These are phyloP conservation scores for Fomitopsis schrenkii DNA, from an alignment of 1,284 basidiomycete genomes.

Conservation along the genomic window DNA sequence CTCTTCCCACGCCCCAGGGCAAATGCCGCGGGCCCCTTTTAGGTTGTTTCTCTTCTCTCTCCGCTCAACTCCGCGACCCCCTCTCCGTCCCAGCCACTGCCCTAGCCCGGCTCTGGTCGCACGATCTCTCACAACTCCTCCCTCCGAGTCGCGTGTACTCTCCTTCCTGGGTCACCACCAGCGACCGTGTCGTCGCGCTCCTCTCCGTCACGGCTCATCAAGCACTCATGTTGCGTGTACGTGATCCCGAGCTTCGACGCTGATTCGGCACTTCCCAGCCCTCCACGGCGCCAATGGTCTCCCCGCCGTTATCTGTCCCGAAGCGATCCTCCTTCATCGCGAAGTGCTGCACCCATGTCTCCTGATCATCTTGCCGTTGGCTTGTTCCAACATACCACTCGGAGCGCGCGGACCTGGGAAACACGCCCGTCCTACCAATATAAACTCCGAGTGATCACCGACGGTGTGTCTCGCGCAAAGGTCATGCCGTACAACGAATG, in stretches of 20 bases:
- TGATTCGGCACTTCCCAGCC: background rate
- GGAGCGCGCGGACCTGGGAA: background rate
- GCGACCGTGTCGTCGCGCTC: background rate
- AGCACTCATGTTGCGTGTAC: background rate
- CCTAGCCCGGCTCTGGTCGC: too few relatives aligned
- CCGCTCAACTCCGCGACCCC: constrained; percentile 5
- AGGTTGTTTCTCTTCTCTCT: background rate
- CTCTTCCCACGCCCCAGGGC: background rate
- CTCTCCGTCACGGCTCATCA: background rate
- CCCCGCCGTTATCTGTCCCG: background rate
- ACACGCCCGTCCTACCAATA: background rate
- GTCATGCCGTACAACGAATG: background rate
- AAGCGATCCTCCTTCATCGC: background rate
- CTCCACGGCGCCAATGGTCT: background rate
- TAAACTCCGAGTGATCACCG: background rate
- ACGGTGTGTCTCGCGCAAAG: background rate
- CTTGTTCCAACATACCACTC: background rate
- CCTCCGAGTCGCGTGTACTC: background rate
- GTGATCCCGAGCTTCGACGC: background rate
- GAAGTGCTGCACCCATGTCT: background rate
- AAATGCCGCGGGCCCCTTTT: background rate
- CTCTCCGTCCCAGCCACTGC: background rate
- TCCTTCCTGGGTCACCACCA: too few relatives aligned
- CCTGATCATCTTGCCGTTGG: background rate
- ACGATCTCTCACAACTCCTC: background rate